phyloP scores from a whole-genome alignment of 495 filamentous ascomycete species.

The Penicillium canescens region DNA sequence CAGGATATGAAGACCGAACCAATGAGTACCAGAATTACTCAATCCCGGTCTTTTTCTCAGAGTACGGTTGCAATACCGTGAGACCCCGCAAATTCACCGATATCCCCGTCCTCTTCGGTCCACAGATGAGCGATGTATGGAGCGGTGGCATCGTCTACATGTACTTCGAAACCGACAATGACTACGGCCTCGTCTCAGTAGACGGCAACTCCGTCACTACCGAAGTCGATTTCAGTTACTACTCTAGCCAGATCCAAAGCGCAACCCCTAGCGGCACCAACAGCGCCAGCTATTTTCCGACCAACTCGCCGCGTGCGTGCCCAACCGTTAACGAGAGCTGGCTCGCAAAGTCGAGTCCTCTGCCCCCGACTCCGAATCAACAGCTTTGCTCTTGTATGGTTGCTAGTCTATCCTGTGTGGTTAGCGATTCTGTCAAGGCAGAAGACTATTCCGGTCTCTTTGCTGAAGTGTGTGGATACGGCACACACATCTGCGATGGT shows the following conservation, averaged over 20 bases:
- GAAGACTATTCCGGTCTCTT: conserved; percentile 68
- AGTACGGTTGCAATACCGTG: conserved; percentile 89
- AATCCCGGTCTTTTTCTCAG: conserved; percentile 92
- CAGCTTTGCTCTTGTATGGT: conserved; percentile 82
- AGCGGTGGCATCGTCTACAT: conserved; percentile 95
- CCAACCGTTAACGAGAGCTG: conserved; percentile 63
- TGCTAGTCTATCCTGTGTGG: conserved; percentile 65
- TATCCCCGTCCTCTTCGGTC: conserved; percentile 75
- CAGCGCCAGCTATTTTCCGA: conserved; percentile 65
- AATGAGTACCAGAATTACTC: conserved; percentile 80
- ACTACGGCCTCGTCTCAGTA: conserved; percentile 79
- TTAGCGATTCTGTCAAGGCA: conserved; percentile 47
- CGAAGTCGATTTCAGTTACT: conserved; percentile 68
- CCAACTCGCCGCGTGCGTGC: conserved; percentile 71
- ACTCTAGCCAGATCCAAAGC: conserved; percentile 66
- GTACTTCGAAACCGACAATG: conserved; percentile 87
- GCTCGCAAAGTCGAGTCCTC: conserved; percentile 58
- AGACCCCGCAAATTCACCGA: conserved; percentile 79
- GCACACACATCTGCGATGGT: conserved; percentile 59
- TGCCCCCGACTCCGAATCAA: conserved; percentile 81
- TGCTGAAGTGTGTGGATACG: conserved; percentile 67
- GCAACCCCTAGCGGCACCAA: conserved; percentile 63
- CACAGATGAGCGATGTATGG: conserved; percentile 82
- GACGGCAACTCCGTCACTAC: conserved; percentile 53
- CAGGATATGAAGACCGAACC: conserved; percentile 75